Percentiles rank a stretch among this genome's conserved stretches.
Conservation (phyloP, 768 basidiomycete genomes). For the Hygrophorus pudorinus region DNA sequence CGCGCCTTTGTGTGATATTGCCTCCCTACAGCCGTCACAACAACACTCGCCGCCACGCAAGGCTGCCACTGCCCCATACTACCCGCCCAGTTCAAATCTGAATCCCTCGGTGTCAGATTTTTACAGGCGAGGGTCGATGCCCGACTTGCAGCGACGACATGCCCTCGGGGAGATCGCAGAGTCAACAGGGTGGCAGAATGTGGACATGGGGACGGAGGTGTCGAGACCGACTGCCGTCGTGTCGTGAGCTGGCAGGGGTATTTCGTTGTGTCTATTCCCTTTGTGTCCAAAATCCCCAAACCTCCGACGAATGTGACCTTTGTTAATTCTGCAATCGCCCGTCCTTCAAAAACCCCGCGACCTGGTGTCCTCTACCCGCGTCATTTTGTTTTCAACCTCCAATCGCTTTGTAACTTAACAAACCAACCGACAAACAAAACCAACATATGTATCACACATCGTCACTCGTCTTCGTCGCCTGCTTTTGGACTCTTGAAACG, state of each 20-base stretch:
- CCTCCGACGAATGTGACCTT: neutral
- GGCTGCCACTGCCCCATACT: slow-evolving; percentile 1
- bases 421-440: no score
- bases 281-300: neutral
- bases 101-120: neutral
- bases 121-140: slow-evolving; percentile 10
- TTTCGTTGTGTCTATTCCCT: neutral
- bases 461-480: no score
- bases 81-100: neutral
- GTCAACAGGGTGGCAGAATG: slow-evolving; percentile 1
- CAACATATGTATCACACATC: no score
- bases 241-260: neutral
- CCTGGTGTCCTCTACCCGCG: no score
- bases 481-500: no score
- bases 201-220: neutral
- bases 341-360: no score
- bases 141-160: slow-evolving; percentile 3
- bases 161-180: neutral
- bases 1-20: slow-evolving; percentile 61
- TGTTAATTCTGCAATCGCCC: no score
- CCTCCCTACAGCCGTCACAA: slow-evolving; percentile 25
- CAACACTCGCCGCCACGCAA: slow-evolving; percentile 3
- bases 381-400: no score
- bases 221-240: slow-evolving; percentile 3
- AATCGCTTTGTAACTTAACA: no score